Evolutionary conservation across 2,329 filamentous ascomycete genomes (phyloP), one percentile per base, ranked within the genome.

Genomic region (Mariannaea elegans): DNA sequence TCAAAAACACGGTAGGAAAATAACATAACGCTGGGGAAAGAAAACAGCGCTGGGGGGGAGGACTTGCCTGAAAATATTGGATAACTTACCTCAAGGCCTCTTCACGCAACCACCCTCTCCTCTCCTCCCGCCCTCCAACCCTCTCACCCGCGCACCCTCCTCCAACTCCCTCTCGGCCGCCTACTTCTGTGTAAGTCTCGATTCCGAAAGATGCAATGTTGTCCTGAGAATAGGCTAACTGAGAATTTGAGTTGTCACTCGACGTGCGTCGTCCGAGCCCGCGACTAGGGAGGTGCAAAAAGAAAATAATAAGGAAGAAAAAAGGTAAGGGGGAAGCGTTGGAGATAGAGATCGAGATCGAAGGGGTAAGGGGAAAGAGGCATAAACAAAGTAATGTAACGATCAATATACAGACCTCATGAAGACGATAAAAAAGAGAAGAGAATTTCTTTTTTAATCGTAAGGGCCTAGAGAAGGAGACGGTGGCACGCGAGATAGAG

Each of bases 361-460:
- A 55, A 41, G 46, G 46, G 64, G 61, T 52, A 48, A 45, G 65
- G 51, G 53, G 55, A 50, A 59, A 56, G 64, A 63, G 62, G 49
- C 66, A 69, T 69, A 72, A 72, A 72, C 67, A 66, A 72, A 73
- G 65, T 65, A 69, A 64, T 53, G 41, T 57, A 64, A 68, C 61
- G 64, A 71, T 76, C 71, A 75, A 75, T 74, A 74, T 73, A 76
- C 72, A 76, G 68, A 73, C 73, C 72, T 71, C 74, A 75, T 74
- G 64, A 66, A 65, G 57, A 66, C 67, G 59, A 64, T 63, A 61
- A 36, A 59, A 65, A 62, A 64, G 61, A 59, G 62, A 57, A 56
- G 24, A 27, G 9, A 9, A 53, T 55, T 61, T 66, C 61, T 53
- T 58, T 41, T 38, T 36, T 31, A 13, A 39, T 38, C 36, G 57